Evolutionary conservation across 306 rosid species (phyloP).

Genomic region (Acacia acuminata): DNA sequence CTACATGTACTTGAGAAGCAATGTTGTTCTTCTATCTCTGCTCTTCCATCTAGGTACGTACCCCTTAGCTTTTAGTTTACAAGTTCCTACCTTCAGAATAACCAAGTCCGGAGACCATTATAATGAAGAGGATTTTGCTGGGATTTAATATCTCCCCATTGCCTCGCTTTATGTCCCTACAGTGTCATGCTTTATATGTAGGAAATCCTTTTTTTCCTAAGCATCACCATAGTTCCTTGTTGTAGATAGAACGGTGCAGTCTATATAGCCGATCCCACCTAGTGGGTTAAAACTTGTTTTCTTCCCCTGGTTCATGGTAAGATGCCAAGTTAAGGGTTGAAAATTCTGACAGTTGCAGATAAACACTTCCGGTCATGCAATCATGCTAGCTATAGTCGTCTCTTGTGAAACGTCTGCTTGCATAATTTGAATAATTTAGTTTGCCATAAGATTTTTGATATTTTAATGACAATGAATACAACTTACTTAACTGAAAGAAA

Average conservation of each 20-base stretch:
- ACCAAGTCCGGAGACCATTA: background rate
- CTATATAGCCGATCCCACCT: too few species aligned
- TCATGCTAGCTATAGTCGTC: background rate
- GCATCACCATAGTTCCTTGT: background rate
- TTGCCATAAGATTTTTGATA: background rate
- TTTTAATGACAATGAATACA: background rate
- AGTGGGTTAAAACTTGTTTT: too few species aligned
- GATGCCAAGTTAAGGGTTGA: background rate
- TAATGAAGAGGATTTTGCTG: background rate
- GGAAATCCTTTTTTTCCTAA: background rate
- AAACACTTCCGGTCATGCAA: background rate
- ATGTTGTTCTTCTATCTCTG: conserved; percentile 44
- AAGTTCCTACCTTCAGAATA: background rate
- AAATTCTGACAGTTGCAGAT: background rate
- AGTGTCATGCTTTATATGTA: background rate
- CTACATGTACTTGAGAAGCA: conserved; percentile 50
- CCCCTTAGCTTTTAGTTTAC: background rate
- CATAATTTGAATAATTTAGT: background rate
- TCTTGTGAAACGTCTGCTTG: background rate
- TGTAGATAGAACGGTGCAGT: background rate
- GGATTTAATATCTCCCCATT: background rate
- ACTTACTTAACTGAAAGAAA: background rate
- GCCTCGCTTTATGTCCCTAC: background rate
- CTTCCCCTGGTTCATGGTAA: background rate
- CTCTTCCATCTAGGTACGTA: conserved; percentile 56